Evolutionary conservation across 805 yeast species (phyloP).

Genomic region (Candida awuae): DNA sequence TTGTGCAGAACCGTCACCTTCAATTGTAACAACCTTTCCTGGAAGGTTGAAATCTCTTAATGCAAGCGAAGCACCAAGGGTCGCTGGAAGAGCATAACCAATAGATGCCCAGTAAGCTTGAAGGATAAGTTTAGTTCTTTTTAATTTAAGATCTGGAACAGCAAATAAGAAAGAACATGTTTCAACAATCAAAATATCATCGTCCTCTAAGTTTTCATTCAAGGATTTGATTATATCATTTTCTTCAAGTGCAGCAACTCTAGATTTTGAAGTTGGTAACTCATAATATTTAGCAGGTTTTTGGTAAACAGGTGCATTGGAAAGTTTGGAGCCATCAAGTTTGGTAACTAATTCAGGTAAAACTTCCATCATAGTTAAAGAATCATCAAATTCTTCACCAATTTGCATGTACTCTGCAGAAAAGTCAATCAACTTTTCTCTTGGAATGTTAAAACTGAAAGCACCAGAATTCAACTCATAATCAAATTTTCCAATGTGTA

Average conservation of each 20-base stretch:
- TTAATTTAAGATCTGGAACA: constrained; percentile 31
- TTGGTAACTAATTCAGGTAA: constrained; percentile 29
- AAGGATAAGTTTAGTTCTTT: constrained; percentile 29
- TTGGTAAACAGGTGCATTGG: neutral
- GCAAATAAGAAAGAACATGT: constrained; percentile 43
- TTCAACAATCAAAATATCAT: constrained; percentile 38
- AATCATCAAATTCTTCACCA: constrained; percentile 22
- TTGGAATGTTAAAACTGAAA: constrained; percentile 35
- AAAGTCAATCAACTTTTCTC: constrained; percentile 27
- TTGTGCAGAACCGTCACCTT: constrained; percentile 53
- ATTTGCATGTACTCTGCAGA: constrained; percentile 37
- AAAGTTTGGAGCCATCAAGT: constrained; percentile 27
- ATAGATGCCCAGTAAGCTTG: constrained; percentile 42
- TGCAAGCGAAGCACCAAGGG: constrained; percentile 40
- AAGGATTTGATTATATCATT: constrained; percentile 30
- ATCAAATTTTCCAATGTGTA: constrained; percentile 59
- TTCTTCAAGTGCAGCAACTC: constrained; percentile 23
- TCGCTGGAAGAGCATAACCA: constrained; percentile 46
- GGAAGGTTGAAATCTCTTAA: constrained; percentile 32
- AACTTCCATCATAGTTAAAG: constrained; percentile 28
- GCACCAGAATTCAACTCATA: constrained; percentile 62
- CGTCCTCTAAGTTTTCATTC: constrained; percentile 28
- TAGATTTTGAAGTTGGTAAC: neutral
- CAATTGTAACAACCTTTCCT: constrained; percentile 36
- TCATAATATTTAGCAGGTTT: constrained; percentile 7